A percentile compares a stretch with the other conserved stretches of the same genome.
These are phyloP conservation scores for Theileria annulata DNA, from an alignment of 169 alveolate species.

Conservation along the genomic window DNA sequence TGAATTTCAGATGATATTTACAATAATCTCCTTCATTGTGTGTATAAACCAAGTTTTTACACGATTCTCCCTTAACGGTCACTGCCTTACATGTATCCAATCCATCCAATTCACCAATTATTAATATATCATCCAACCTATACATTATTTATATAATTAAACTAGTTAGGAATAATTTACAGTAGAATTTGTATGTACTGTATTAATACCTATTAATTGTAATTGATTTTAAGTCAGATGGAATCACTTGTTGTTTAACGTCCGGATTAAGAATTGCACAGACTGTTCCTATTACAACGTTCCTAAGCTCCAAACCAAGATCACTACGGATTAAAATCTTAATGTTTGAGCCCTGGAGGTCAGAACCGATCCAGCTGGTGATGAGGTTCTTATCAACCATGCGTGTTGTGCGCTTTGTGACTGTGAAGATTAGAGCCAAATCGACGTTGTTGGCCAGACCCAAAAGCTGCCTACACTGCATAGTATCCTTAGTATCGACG, in stretches of 20 bases:
- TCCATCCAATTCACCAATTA: constrained; percentile 60
- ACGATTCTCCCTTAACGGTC: constrained; percentile 43
- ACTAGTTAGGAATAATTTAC: too few species aligned
- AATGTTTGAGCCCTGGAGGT: constrained; percentile 32
- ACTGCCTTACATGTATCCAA: constrained; percentile 43
- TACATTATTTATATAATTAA: constrained; percentile 26
- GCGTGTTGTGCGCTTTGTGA: constrained; percentile 24
- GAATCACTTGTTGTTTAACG: constrained; percentile 23
- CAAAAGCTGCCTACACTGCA: constrained; percentile 54
- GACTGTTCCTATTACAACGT: constrained; percentile 37
- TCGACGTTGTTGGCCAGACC: constrained; percentile 41
- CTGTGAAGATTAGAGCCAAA: constrained; percentile 55
- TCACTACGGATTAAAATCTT: constrained; percentile 32
- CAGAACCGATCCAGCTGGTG: constrained; percentile 60
- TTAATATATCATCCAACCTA: constrained; percentile 43
- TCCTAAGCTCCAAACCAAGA: constrained; percentile 15
- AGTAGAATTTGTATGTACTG: too few species aligned
- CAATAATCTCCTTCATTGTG: constrained; percentile 67
- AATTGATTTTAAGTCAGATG: constrained; percentile 27
- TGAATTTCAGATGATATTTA: constrained; percentile 53
- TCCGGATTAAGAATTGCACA: constrained; percentile 65
- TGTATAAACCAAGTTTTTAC: constrained; percentile 52
- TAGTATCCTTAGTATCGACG: constrained; percentile 34
- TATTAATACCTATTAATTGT: background rate
- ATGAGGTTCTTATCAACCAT: constrained; percentile 13